Evolutionary conservation across 2,329 filamentous ascomycete species (phyloP).

Genomic region (Talaromyces sp.): DNA sequence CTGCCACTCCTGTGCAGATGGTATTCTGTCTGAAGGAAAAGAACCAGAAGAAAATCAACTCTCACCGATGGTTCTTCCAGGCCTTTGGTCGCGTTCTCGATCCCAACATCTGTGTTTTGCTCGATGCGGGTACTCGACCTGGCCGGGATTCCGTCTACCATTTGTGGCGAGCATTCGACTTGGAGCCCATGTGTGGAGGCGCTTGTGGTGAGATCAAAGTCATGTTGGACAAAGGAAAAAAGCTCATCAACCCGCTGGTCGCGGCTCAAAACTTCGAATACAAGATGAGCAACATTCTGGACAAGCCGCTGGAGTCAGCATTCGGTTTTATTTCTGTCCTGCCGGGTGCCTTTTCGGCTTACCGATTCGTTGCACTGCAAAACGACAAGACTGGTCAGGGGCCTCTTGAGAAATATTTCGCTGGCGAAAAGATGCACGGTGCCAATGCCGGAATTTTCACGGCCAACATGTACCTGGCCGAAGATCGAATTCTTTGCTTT

Average conservation of each 20-base stretch:
- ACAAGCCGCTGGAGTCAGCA: constrained; percentile 93
- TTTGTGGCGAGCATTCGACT: constrained; percentile 96
- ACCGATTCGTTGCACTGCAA: constrained; percentile 87
- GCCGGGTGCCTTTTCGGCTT: constrained; percentile 96
- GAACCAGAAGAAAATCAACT: constrained; percentile 99
- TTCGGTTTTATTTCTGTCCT: constrained; percentile 98
- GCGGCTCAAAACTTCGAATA: constrained; percentile 99
- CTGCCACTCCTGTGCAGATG: constrained; percentile 84
- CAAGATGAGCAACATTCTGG: constrained; percentile 99
- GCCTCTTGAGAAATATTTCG: constrained; percentile 92
- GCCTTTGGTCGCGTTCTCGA: constrained; percentile 89
- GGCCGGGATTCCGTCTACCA: constrained; percentile 95
- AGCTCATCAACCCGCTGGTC: constrained; percentile 86
- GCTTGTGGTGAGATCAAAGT: constrained; percentile 99
- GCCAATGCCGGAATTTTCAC: constrained; percentile 94
- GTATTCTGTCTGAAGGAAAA: constrained; percentile 98
- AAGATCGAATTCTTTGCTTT: constrained; percentile 49
- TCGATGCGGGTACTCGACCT: constrained; percentile 93
- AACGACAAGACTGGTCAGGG: constrained; percentile 95
- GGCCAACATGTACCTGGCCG: constrained; percentile 64
- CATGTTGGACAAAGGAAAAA: constrained; percentile 82
- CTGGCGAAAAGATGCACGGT: constrained; percentile 92
- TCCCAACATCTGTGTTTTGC: constrained; percentile 92
- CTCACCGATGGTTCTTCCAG: constrained; percentile 98
- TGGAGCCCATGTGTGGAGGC: constrained; percentile 95